These are phyloP conservation scores for Fusarium palustre DNA, from an alignment of 2,329 filamentous ascomycete species.

Conservation along the genomic window DNA sequence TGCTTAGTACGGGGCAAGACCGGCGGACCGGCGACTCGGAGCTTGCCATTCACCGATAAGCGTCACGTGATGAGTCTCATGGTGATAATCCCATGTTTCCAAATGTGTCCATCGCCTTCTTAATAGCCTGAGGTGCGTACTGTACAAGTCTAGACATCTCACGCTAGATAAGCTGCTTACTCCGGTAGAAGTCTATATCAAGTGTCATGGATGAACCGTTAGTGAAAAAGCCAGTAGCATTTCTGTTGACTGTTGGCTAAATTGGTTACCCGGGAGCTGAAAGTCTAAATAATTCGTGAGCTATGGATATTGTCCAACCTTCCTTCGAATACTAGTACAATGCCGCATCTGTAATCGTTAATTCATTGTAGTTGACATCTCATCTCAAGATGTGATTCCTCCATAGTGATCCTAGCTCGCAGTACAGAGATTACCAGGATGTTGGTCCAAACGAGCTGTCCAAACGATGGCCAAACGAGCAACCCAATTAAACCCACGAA, in stretches of 20 bases:
- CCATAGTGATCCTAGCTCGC: background rate
- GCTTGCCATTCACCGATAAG: conserved; percentile 30
- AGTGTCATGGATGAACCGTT: background rate
- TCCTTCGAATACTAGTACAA: background rate
- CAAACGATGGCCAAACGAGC: conserved; percentile 10
- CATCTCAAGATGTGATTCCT: background rate
- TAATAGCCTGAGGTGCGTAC: background rate
- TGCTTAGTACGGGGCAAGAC: conserved; percentile 14
- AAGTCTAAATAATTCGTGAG: background rate
- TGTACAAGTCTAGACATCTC: background rate
- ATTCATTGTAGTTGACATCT: too few relatives aligned
- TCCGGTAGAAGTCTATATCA: too few relatives aligned
- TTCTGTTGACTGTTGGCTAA: background rate
- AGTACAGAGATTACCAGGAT: background rate
- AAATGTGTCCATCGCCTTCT: conserved; percentile 30
- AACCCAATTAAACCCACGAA: background rate
- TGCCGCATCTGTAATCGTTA: background rate
- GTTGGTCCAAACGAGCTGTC: background rate
- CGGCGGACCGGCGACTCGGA: conserved; percentile 35
- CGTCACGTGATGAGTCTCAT: conserved; percentile 31
- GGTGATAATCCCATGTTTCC: conserved; percentile 11
- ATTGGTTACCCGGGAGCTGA: background rate
- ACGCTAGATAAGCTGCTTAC: background rate
- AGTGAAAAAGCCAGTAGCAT: background rate
- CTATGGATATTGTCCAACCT: background rate